Percentiles rank a stretch among this genome's conserved stretches.
These are phyloP conservation scores for Isoetes taiwanensis DNA, from an alignment of 75 land plant species.

Conservation along the genomic window DNA sequence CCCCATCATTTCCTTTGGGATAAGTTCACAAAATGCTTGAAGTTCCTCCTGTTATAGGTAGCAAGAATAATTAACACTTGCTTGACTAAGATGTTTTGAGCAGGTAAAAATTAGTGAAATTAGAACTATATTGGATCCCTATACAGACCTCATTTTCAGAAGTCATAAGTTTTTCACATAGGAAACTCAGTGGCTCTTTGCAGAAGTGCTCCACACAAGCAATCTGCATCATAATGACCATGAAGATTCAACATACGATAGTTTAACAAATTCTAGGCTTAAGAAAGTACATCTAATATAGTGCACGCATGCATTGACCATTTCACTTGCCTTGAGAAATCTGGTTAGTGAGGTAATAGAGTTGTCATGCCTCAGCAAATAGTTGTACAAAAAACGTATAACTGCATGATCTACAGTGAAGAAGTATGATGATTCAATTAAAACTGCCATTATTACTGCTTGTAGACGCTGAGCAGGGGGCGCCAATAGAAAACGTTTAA, in stretches of 20 bases:
- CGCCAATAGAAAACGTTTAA: slow-evolving; percentile 41
- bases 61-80: not conserved
- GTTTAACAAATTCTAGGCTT: too few relatives aligned
- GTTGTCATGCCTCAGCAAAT: slow-evolving; percentile 57
- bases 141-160: slow-evolving; percentile 9
- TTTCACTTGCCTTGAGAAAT: slow-evolving; percentile 74
- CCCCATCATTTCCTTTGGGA: not conserved
- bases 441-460: slow-evolving; percentile 48
- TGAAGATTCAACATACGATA: too few relatives aligned
- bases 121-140: too few relatives aligned
- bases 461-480: slow-evolving; percentile 59
- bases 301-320: too few relatives aligned
- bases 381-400: slow-evolving; percentile 35
- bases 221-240: slow-evolving; percentile 57
- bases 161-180: slow-evolving; percentile 29
- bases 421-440: slow-evolving; percentile 33
- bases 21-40: not conserved
- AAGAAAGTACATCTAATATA: not conserved
- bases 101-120: not conserved
- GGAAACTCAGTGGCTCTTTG: slow-evolving; percentile 55
- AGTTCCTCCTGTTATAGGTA: not conserved
- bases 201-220: slow-evolving; percentile 64
- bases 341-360: slow-evolving; percentile 59
- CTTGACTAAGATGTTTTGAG: not conserved
- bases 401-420: slow-evolving; percentile 46